Conservation (phyloP, 225 moss, liverwort and hornwort species). For the Sphagnum contortum region DNA sequence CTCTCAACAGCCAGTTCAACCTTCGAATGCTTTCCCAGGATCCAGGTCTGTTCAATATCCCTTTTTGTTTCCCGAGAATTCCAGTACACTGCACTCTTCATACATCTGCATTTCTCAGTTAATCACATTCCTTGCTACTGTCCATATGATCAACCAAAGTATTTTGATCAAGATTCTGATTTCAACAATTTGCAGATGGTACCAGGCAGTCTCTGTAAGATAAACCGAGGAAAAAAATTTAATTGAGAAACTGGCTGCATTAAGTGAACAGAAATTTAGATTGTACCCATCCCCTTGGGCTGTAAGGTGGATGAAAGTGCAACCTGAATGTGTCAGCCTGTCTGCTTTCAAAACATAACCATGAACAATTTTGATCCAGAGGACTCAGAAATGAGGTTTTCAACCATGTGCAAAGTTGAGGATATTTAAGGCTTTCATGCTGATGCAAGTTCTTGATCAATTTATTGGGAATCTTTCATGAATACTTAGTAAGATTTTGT, state of each 20-base stretch:
- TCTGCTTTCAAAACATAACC: not conserved
- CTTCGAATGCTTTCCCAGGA: conserved; percentile 35
- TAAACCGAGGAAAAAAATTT: too few species aligned
- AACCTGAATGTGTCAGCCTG: too few species aligned
- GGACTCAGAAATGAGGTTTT: too few species aligned
- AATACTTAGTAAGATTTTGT: not conserved
- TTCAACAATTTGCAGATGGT: too few species aligned
- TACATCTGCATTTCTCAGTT: not conserved
- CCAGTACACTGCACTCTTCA: not conserved
- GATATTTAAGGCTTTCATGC: too few species aligned
- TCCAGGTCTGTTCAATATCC: conserved; percentile 41
- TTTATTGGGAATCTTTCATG: not conserved
- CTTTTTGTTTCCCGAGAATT: not conserved
- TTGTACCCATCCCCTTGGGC: too few species aligned
- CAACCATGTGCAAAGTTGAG: too few species aligned
- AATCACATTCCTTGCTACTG: not conserved
- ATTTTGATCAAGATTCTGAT: too few species aligned
- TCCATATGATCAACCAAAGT: not conserved
- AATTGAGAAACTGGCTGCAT: too few species aligned
- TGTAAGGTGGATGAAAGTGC: too few species aligned
- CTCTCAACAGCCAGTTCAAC: conserved; percentile 32
- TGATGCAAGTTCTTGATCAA: not conserved
- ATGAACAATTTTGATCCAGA: not conserved
- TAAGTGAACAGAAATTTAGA: too few species aligned
- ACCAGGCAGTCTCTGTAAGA: too few species aligned